Evolutionary conservation across 23 red algal species (phyloP).

Genomic region (Gracilaria vermiculophylla): DNA sequence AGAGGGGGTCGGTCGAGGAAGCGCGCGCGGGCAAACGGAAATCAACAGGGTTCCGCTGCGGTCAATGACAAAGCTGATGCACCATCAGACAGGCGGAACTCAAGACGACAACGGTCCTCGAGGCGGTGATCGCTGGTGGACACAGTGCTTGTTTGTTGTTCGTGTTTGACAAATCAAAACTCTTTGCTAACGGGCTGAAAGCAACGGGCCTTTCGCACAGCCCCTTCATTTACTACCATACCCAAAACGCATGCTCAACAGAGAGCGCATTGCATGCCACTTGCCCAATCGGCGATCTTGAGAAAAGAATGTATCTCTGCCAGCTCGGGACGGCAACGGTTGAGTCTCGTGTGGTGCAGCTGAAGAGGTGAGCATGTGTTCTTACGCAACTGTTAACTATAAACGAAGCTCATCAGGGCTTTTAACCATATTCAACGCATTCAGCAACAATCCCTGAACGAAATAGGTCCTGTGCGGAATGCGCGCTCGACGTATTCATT

Average conservation of each 20-base stretch:
- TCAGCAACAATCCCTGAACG: neutral
- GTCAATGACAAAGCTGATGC: neutral
- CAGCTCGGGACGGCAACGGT: too few species aligned
- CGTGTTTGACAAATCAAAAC: neutral
- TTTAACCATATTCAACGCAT: neutral
- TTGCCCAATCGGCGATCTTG: too few species aligned
- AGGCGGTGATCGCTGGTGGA: neutral
- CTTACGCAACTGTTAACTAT: too few species aligned
- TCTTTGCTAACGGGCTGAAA: neutral
- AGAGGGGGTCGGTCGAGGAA: constrained; percentile 27
- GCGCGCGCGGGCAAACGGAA: neutral
- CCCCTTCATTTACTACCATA: too few species aligned
- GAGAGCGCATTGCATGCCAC: too few species aligned
- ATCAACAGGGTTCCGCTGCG: neutral
- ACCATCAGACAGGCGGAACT: constrained; percentile 5
- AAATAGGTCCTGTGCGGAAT: too few species aligned
- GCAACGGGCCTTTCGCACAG: neutral
- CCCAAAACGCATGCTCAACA: too few species aligned
- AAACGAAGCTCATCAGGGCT: too few species aligned
- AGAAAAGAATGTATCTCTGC: too few species aligned
- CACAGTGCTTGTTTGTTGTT: neutral
- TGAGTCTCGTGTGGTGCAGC: too few species aligned
- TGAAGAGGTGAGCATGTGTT: too few species aligned
- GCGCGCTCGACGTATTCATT: neutral
- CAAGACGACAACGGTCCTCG: neutral